A percentile compares a stretch with the other conserved stretches of the same genome.
Evolutionary conservation across 129 eudicot genomes (phyloP).

Genomic region (Cynara cardunculus): DNA sequence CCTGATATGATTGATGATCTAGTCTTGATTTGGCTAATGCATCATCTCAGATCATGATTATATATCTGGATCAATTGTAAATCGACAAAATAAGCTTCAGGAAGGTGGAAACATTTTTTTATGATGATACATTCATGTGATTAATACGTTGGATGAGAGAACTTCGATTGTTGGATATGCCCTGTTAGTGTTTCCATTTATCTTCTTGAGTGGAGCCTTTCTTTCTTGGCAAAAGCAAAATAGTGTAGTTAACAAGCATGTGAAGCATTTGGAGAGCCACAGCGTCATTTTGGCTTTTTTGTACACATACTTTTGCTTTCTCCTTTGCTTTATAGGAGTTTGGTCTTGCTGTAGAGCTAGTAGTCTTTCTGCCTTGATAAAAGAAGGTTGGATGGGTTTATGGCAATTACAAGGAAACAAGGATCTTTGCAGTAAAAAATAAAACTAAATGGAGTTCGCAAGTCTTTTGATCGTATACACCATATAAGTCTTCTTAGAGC

Average conservation of each 20-base stretch:
- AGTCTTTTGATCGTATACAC: background rate
- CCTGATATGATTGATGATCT: background rate
- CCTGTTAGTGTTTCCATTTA: background rate
- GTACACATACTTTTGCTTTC: background rate
- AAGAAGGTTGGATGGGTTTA: background rate
- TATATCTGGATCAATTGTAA: background rate
- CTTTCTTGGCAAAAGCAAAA: slow-evolving; percentile 4
- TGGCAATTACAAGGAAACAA: background rate
- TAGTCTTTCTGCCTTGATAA: slow-evolving; percentile 12
- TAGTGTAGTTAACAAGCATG: slow-evolving; percentile 8
- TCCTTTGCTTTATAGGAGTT: background rate
- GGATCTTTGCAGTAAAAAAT: background rate
- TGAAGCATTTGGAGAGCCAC: slow-evolving; percentile 1
- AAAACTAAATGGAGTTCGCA: slow-evolving; percentile 2
- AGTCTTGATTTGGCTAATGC: background rate
- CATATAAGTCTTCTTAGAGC: background rate
- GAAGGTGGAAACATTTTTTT: slow-evolving; percentile 4
- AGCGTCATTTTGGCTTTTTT: background rate
- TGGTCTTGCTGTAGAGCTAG: slow-evolving; percentile 3
- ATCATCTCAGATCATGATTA: background rate
- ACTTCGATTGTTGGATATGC: background rate
- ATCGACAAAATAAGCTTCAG: slow-evolving; percentile 5
- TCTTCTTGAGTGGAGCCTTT: background rate
- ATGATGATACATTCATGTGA: slow-evolving; percentile 10
- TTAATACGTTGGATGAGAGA: background rate